Evolutionary conservation across 805 yeast genomes (phyloP).

Genomic region (Pichia pseudocactophila): DNA sequence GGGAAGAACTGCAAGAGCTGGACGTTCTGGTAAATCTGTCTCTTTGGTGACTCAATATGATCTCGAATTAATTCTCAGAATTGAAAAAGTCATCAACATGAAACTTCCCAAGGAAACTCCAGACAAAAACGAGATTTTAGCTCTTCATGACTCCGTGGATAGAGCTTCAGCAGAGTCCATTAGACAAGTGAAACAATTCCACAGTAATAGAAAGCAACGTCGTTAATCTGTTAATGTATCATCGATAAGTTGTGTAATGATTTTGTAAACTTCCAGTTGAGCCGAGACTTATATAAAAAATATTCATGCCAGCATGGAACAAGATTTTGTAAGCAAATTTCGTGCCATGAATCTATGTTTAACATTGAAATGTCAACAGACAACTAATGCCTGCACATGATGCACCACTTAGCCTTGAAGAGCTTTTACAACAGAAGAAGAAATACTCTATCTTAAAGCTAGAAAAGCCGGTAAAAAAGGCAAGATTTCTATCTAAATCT

Average conservation of each 20-base stretch:
- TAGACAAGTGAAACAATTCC: constrained; percentile 63
- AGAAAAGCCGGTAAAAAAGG: constrained; percentile 3
- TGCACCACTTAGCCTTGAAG: constrained; percentile 31
- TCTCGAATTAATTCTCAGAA: constrained; percentile 76
- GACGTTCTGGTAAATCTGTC: constrained; percentile 78
- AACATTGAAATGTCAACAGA: background rate
- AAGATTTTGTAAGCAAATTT: too few species aligned
- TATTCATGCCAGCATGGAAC: too few species aligned
- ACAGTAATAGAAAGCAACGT: constrained; percentile 21
- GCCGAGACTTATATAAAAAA: too few species aligned
- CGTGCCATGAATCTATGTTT: background rate
- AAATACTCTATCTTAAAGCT: constrained; percentile 23
- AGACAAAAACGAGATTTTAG: constrained; percentile 65
- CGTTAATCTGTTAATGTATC: background rate
- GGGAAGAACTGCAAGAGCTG: constrained; percentile 97
- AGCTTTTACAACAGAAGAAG: constrained; percentile 24
- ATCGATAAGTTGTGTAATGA: too few species aligned
- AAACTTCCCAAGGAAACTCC: constrained; percentile 79
- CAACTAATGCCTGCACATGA: constrained; percentile 4
- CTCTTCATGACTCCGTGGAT: constrained; percentile 80
- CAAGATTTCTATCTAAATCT: constrained; percentile 36
- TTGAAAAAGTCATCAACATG: constrained; percentile 78
- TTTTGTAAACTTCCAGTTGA: too few species aligned
- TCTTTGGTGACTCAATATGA: constrained; percentile 93
- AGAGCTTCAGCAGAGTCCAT: constrained; percentile 89